Percentiles rank a stretch among this genome's conserved stretches.
Evolutionary conservation across 805 yeast species (phyloP).

Genomic region (Maudiozyma saulgeensis): DNA sequence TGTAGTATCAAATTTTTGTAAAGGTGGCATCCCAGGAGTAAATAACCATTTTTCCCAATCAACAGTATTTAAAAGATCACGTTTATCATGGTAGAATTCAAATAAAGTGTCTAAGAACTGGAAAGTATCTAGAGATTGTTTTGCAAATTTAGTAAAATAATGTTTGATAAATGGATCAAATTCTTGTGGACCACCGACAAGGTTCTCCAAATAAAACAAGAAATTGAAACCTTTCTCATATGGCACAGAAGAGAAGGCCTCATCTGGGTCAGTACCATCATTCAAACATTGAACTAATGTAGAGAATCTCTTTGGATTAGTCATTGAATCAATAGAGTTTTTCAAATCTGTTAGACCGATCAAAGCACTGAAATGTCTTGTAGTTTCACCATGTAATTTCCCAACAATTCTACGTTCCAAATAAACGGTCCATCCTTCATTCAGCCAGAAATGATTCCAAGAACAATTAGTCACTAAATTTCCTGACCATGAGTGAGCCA

Average conservation of each 20-base stretch:
- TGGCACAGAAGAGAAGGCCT: slow-evolving; percentile 78
- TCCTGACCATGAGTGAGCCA: slow-evolving; percentile 91
- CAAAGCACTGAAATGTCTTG: slow-evolving; percentile 72
- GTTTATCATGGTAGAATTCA: slow-evolving; percentile 46
- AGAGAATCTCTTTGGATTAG: slow-evolving; percentile 43
- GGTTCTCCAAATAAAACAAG: slow-evolving; percentile 61
- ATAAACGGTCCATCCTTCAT: slow-evolving; percentile 95
- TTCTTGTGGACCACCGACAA: slow-evolving; percentile 50
- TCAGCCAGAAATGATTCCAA: slow-evolving; percentile 92
- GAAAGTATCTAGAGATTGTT: slow-evolving; percentile 68
- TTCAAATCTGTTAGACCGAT: slow-evolving; percentile 83
- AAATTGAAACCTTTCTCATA: slow-evolving; percentile 85
- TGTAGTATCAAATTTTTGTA: slow-evolving; percentile 69
- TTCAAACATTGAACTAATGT: slow-evolving; percentile 63
- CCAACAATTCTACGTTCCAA: slow-evolving; percentile 78
- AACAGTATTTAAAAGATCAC: slow-evolving; percentile 48
- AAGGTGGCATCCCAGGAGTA: slow-evolving; percentile 82
- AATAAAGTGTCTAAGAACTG: slow-evolving; percentile 70
- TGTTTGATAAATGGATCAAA: slow-evolving; percentile 76
- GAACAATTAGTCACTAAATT: slow-evolving; percentile 83
- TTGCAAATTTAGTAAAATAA: slow-evolving; percentile 63
- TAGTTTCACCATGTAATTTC: slow-evolving; percentile 64
- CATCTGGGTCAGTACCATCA: slow-evolving; percentile 74
- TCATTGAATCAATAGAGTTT: slow-evolving; percentile 57
- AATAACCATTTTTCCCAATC: slow-evolving; percentile 85